Conservation (phyloP, 2,329 filamentous ascomycete species). For the Canariomyces notabilis region DNA sequence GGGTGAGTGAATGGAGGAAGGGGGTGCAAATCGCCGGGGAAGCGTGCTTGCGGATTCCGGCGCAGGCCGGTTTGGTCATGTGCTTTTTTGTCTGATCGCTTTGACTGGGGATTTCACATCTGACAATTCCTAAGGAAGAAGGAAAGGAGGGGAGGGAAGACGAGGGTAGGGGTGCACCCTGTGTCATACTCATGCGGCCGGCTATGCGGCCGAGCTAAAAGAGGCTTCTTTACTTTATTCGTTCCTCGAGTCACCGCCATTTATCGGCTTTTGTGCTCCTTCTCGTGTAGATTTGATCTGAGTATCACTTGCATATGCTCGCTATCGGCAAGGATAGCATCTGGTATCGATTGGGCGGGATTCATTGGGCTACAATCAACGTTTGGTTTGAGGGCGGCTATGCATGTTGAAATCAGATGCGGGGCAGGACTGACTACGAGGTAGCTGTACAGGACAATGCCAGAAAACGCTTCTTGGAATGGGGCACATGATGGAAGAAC, state of each 20-base stretch:
- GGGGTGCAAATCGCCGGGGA: conserved; percentile 9
- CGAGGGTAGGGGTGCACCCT: neutral
- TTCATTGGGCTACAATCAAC: neutral
- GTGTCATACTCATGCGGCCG: conserved; percentile 21
- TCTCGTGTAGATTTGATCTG: conserved; percentile 1
- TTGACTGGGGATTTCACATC: neutral
- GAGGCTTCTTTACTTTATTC: neutral
- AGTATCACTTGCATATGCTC: conserved; percentile 14
- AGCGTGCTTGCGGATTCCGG: conserved; percentile 11
- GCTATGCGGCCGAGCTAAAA: conserved; percentile 17
- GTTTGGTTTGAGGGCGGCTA: neutral
- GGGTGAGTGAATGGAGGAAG: conserved; percentile 21
- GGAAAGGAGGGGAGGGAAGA: neutral
- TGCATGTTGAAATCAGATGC: neutral
- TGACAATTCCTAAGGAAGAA: neutral
- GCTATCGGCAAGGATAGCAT: neutral
- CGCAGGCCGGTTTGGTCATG: conserved; percentile 22
- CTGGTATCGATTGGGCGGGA: conserved; percentile 8
- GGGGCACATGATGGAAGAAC: no score
- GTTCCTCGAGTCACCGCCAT: neutral
- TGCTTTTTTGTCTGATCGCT: conserved; percentile 14
- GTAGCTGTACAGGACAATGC: no score
- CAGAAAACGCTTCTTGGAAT: no score
- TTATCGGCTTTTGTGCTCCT: neutral
- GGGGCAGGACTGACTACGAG: no score